Conservation (phyloP, 768 basidiomycete genomes). For the Auricularia sp. region DNA sequence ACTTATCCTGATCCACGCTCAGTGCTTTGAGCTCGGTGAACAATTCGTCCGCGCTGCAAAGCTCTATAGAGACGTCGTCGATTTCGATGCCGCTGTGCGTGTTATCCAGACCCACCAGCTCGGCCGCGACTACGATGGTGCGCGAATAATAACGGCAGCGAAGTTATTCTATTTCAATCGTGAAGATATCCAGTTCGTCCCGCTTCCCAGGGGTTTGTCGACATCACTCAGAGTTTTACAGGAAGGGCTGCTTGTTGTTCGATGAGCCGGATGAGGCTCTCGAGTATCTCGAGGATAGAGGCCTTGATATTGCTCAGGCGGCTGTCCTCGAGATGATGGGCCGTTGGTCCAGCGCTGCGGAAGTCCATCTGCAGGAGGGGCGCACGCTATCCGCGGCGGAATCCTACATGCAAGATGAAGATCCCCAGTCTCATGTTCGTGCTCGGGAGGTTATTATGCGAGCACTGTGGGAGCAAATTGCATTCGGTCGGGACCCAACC, state of each 20-base stretch:
- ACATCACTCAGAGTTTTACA: slow-evolving; percentile 15
- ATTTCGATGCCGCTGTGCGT: slow-evolving; percentile 43
- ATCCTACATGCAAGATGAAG: slow-evolving; percentile 29
- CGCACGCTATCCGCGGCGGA: slow-evolving; percentile 36
- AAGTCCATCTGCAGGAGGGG: slow-evolving; percentile 39
- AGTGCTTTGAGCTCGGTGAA: slow-evolving; percentile 2
- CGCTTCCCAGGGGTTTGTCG: not conserved
- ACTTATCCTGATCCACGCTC: not conserved
- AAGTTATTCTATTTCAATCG: slow-evolving; percentile 35
- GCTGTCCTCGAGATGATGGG: slow-evolving; percentile 33
- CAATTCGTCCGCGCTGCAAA: slow-evolving; percentile 23
- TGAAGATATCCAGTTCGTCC: slow-evolving; percentile 25
- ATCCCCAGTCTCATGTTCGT: slow-evolving; percentile 18
- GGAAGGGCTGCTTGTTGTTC: slow-evolving; percentile 41
- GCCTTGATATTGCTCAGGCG: slow-evolving; percentile 39
- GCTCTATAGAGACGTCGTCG: slow-evolving; percentile 38
- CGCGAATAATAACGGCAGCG: slow-evolving; percentile 33
- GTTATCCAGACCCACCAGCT: slow-evolving; percentile 29
- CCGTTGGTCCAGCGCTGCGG: slow-evolving; percentile 39
- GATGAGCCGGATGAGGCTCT: slow-evolving; percentile 38
- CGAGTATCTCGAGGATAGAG: slow-evolving; percentile 46
- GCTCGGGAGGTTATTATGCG: slow-evolving; percentile 33
- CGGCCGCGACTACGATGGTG: slow-evolving; percentile 23
- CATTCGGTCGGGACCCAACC: slow-evolving; percentile 26
- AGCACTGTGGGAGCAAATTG: slow-evolving; percentile 35